These are phyloP conservation scores for Urtica urens DNA, from an alignment of 306 rosid genomes.

Conservation along the genomic window DNA sequence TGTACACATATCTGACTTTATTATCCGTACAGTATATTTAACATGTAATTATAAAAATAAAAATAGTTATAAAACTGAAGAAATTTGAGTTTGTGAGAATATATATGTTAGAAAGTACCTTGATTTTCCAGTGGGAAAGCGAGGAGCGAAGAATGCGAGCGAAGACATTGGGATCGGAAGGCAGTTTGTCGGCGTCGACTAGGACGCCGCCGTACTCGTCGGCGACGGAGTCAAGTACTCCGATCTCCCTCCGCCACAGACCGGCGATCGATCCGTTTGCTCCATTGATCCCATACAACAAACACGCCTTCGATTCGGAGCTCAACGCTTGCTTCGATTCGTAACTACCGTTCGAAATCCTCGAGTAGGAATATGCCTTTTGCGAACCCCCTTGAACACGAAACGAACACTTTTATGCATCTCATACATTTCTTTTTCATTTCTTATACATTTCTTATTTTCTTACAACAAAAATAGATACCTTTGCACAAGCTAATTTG, in stretches of 20 bases:
- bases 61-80: no score
- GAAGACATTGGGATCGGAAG: constrained; percentile 41
- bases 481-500: constrained; percentile 46
- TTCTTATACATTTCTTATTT: background rate
- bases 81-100: no score
- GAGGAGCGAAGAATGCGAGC: constrained; percentile 44
- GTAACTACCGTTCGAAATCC: constrained; percentile 29
- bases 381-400: constrained; percentile 35
- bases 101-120: constrained; percentile 27
- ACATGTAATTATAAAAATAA: background rate
- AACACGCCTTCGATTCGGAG: constrained; percentile 30
- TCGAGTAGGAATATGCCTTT: constrained; percentile 23
- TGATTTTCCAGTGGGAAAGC: constrained; percentile 61
- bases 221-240: constrained; percentile 59
- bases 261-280: constrained; percentile 32
- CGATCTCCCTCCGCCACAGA: constrained; percentile 31
- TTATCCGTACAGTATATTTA: no score
- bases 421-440: background rate
- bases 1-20: no score
- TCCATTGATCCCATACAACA: constrained; percentile 34
- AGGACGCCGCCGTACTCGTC: constrained; percentile 86
- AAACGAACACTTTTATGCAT: background rate
- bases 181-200: constrained; percentile 50
- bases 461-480: constrained; percentile 11
- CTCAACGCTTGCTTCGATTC: constrained; percentile 26